Percentiles rank a stretch among this genome's conserved stretches.
These are phyloP conservation scores for Phytophthora macrochlamydospora DNA, from an alignment of 352 stramenopile genomes.

Conservation along the genomic window DNA sequence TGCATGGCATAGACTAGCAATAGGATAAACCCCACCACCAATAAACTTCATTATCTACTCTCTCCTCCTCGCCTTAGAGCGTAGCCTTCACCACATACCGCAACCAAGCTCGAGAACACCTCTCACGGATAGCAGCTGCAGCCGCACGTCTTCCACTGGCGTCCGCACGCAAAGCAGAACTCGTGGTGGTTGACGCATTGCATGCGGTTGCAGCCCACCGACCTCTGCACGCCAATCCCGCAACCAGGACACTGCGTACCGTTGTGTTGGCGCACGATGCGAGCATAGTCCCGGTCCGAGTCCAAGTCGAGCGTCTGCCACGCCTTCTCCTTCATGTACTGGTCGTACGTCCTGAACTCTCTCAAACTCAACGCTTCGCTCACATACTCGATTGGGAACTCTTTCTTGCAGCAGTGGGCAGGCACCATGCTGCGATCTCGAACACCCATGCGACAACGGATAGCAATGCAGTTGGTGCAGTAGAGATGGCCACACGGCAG, in stretches of 20 bases:
- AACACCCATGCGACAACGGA: conserved; percentile 58
- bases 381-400: conserved; percentile 73
- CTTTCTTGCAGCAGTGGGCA: conserved; percentile 73
- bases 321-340: conserved; percentile 57
- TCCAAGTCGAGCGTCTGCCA: conserved; percentile 51
- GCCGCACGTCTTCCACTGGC: conserved; percentile 47
- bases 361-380: conserved; percentile 32
- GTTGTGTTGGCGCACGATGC: conserved; percentile 32
- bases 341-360: conserved; percentile 51
- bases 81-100: too few species aligned
- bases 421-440: conserved; percentile 61
- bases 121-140: conserved; percentile 17
- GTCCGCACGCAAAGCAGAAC: conserved; percentile 63
- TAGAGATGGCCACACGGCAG: conserved; percentile 71
- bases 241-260: conserved; percentile 72
- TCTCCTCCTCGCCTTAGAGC: too few species aligned
- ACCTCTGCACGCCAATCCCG: conserved; percentile 64
- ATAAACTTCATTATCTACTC: too few species aligned
- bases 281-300: conserved; percentile 68
- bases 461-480: conserved; percentile 55
- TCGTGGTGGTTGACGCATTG: conserved; percentile 59
- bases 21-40: not conserved
- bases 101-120: too few species aligned
- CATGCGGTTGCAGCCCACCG: conserved; percentile 63
- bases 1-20: conserved; percentile 26